phyloP scores from a whole-genome alignment of 805 yeast species.

The Suhomyces xylopsoci region DNA sequence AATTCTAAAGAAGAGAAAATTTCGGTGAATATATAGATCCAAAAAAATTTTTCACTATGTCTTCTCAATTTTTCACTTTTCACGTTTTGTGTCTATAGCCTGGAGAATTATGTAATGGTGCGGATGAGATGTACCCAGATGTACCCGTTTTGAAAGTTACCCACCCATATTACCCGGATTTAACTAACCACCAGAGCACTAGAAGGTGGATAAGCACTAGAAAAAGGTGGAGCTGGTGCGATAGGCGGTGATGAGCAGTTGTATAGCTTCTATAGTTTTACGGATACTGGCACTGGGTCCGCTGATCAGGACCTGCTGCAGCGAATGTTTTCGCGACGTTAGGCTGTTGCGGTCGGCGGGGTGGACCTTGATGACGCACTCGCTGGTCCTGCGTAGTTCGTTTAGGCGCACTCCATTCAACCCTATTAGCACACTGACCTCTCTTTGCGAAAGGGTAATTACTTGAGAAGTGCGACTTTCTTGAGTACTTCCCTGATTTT shows the following conservation, averaged over 20 bases:
- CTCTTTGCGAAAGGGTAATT: background rate
- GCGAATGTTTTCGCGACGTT: background rate
- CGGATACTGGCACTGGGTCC: background rate
- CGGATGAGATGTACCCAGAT: background rate
- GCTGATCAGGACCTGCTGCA: background rate
- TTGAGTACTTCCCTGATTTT: too few species aligned
- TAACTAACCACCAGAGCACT: too few species aligned
- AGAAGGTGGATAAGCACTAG: too few species aligned
- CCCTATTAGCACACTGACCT: constrained; percentile 25
- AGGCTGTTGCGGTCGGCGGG: background rate
- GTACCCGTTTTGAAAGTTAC: background rate
- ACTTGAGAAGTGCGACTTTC: too few species aligned
- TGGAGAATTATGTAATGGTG: background rate
- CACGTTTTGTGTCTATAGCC: background rate
- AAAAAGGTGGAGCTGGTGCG: background rate
- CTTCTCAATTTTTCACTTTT: constrained; percentile 5
- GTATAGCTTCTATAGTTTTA: background rate
- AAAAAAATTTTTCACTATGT: constrained; percentile 15
- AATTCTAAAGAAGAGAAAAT: constrained; percentile 3
- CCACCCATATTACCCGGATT: constrained; percentile 2
- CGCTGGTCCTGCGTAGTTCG: constrained; percentile 18
- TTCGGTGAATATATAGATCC: constrained; percentile 4
- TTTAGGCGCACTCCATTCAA: constrained; percentile 21
- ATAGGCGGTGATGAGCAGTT: background rate
- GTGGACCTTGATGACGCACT: constrained; percentile 20